Conservation (phyloP, 306 rosid species). For the Amphicarpaea edgeworthii region DNA sequence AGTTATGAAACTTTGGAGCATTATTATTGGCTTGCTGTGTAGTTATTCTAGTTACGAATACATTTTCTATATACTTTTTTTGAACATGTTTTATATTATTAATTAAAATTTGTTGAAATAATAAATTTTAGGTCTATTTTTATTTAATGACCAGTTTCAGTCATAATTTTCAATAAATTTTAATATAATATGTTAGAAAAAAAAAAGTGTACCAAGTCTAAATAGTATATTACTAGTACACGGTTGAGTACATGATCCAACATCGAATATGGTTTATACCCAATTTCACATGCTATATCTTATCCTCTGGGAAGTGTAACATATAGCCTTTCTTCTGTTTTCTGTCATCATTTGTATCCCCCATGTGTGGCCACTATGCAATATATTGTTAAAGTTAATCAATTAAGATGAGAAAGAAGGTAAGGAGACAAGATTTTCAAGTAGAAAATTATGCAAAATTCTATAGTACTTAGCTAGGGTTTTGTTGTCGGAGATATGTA, state of each 20-base stretch:
- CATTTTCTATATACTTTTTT: not conserved
- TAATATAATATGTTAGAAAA: not conserved
- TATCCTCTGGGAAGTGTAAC: slow-evolving; percentile 39
- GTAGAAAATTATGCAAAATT: slow-evolving; percentile 1
- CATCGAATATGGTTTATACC: slow-evolving; percentile 11
- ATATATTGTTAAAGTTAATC: slow-evolving; percentile 30
- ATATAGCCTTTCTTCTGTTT: not conserved
- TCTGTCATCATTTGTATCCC: slow-evolving; percentile 40
- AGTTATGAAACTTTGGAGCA: slow-evolving; percentile 2
- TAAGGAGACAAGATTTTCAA: not conserved
- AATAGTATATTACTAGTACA: not conserved
- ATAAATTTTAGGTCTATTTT: not conserved
- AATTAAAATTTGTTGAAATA: not conserved
- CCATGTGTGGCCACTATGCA: slow-evolving; percentile 14
- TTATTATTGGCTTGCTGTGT: not conserved
- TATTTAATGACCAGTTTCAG: not conserved
- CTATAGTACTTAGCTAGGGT: slow-evolving; percentile 31
- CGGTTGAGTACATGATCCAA: slow-evolving; percentile 15
- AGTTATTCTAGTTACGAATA: not conserved
- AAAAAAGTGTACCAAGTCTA: not conserved
- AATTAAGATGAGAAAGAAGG: no score
- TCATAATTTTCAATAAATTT: not conserved
- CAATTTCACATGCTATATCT: slow-evolving; percentile 42
- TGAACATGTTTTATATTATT: not conserved
- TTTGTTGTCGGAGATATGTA: not conserved